These are phyloP conservation scores for Kitagawia praeruptora DNA, from an alignment of 129 eudicot species.

Conservation along the genomic window DNA sequence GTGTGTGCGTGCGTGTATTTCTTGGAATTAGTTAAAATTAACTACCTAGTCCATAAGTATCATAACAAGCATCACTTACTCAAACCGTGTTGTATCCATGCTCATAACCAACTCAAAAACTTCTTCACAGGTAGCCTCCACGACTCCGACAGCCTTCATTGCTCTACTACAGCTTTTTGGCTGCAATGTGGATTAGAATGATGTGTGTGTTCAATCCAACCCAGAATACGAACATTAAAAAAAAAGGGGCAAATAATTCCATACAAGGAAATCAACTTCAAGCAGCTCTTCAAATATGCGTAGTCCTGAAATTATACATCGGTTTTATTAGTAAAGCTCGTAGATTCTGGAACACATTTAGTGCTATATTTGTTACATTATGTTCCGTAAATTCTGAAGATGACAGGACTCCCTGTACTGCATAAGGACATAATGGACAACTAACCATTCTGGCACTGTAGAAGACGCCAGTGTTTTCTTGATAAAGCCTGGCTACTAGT, in stretches of 20 bases:
- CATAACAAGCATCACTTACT: slow-evolving; percentile 41
- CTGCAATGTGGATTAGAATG: slow-evolving; percentile 27
- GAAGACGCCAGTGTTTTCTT: slow-evolving; percentile 96
- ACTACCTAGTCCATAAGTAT: background rate
- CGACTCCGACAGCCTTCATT: slow-evolving; percentile 99
- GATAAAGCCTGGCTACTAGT: slow-evolving; percentile 77
- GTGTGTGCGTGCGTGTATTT: background rate
- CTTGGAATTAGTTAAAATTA: background rate
- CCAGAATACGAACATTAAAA: background rate
- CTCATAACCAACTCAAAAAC: slow-evolving; percentile 95
- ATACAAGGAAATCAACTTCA: slow-evolving; percentile 94
- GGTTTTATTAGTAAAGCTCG: slow-evolving; percentile 10
- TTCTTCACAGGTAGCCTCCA: slow-evolving; percentile 98
- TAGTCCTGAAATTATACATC: slow-evolving; percentile 57
- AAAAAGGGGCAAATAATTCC: slow-evolving; percentile 16
- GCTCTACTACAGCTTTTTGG: slow-evolving; percentile 99
- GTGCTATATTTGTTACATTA: background rate
- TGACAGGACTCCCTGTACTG: background rate
- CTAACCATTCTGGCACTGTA: slow-evolving; percentile 98
- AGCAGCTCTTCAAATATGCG: slow-evolving; percentile 98
- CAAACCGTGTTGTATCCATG: slow-evolving; percentile 95
- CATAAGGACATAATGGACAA: background rate
- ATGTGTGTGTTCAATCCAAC: slow-evolving; percentile 10
- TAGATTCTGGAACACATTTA: background rate
- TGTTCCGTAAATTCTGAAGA: slow-evolving; percentile 1